Percentiles rank a stretch among this genome's conserved stretches.
Conservation (phyloP, 1,284 basidiomycete genomes). For the Veloboletus limbatus region DNA sequence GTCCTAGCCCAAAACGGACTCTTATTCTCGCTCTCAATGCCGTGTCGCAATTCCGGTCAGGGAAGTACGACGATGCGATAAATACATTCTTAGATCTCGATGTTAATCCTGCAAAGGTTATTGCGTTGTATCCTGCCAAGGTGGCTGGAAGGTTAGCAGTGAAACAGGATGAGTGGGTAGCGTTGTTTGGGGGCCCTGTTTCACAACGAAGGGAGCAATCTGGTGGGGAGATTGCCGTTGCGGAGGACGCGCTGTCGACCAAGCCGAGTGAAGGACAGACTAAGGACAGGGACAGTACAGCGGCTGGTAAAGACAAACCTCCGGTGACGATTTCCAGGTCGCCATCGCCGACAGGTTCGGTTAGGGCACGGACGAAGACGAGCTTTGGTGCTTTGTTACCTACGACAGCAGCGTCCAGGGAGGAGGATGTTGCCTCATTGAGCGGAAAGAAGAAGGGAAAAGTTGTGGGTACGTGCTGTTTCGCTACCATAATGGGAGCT, state of each 20-base stretch:
- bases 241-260: slow-evolving; percentile 33
- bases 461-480: slow-evolving; percentile 28
- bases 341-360: slow-evolving; percentile 43
- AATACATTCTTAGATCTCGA: slow-evolving; percentile 87
- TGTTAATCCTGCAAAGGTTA: slow-evolving; percentile 90
- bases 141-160: slow-evolving; percentile 80
- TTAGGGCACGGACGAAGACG: slow-evolving; percentile 51
- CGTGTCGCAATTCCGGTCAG: slow-evolving; percentile 70
- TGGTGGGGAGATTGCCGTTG: slow-evolving; percentile 6
- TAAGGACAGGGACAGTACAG: slow-evolving; percentile 13
- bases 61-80: slow-evolving; percentile 75
- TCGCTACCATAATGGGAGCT: neutral
- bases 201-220: slow-evolving; percentile 17
- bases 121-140: slow-evolving; percentile 82
- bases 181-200: slow-evolving; percentile 78
- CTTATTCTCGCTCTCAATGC: slow-evolving; percentile 71
- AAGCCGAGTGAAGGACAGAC: slow-evolving; percentile 24
- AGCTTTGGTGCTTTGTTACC: slow-evolving; percentile 53
- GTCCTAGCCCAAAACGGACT: slow-evolving; percentile 51
- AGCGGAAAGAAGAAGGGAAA: slow-evolving; percentile 39
- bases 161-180: slow-evolving; percentile 74
- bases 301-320: slow-evolving; percentile 25
- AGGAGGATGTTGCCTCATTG: slow-evolving; percentile 61
- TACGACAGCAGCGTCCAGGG: slow-evolving; percentile 39
- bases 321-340: slow-evolving; percentile 33